Percentiles rank a stretch among this genome's conserved stretches.
phyloP scores from a whole-genome alignment of 2,329 filamentous ascomycete species.

The Endoconidiophora polonica region DNA sequence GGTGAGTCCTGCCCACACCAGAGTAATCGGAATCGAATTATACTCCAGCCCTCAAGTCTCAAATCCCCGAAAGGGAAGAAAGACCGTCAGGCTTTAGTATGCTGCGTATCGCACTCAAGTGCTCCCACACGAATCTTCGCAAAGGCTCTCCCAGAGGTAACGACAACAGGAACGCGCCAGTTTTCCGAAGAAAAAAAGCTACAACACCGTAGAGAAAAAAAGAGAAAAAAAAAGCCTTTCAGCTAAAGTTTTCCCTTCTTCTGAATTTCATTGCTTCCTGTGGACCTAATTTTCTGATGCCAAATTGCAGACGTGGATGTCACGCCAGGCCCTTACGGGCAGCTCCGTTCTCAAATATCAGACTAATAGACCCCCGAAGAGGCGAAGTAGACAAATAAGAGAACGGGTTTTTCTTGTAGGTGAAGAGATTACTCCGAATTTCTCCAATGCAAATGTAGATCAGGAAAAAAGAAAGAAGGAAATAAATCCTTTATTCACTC shows the following conservation, averaged over 20 bases:
- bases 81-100: slow-evolving; percentile 23
- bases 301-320: slow-evolving; percentile 60
- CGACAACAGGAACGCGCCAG: slow-evolving; percentile 11
- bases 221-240: neutral
- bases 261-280: neutral
- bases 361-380: no score
- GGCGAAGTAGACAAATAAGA: slow-evolving; percentile 14
- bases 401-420: slow-evolving; percentile 25
- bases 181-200: neutral
- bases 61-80: no score
- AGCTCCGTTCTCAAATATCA: slow-evolving; percentile 31
- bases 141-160: slow-evolving; percentile 77
- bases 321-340: slow-evolving; percentile 79
- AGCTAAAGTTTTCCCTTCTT: neutral
- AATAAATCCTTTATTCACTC: neutral
- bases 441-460: slow-evolving; percentile 59
- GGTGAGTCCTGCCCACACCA: slow-evolving; percentile 54
- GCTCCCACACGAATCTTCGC: slow-evolving; percentile 67
- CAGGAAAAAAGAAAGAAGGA: slow-evolving; percentile 14
- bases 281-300: slow-evolving; percentile 74
- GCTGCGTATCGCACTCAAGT: slow-evolving; percentile 96
- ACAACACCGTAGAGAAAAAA: neutral
- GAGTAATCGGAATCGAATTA: slow-evolving; percentile 89
- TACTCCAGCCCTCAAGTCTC: slow-evolving; percentile 24
- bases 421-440: slow-evolving; percentile 96